A percentile compares a stretch with the other conserved stretches of the same genome.
Evolutionary conservation across 148 eudicot species (phyloP).

Genomic region (Vaccinium macrocarpon): DNA sequence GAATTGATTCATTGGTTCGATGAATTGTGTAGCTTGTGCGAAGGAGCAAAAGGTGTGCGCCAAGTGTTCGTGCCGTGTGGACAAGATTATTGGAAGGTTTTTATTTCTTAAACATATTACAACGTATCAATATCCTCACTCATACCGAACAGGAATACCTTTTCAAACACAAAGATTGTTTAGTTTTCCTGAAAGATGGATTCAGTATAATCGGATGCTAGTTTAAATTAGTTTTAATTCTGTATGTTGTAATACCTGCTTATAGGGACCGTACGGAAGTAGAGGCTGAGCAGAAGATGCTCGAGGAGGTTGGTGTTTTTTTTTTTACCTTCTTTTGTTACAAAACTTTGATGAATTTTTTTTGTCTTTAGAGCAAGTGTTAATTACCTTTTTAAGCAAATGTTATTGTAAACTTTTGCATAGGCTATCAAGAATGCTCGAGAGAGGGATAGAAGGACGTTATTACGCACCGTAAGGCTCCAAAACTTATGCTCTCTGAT

Average conservation of each 20-base stretch:
- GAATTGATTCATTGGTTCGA: neutral
- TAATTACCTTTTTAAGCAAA: neutral
- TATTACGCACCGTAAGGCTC: slow-evolving; percentile 76
- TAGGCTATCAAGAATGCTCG: slow-evolving; percentile 96
- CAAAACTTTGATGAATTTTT: neutral
- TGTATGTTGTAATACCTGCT: neutral
- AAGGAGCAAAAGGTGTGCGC: slow-evolving; percentile 91
- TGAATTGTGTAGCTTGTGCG: slow-evolving; percentile 62
- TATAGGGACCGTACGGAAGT: slow-evolving; percentile 62
- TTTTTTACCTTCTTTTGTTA: neutral
- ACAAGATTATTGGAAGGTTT: slow-evolving; percentile 78
- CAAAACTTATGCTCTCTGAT: neutral
- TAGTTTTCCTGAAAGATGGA: neutral
- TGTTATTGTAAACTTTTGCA: slow-evolving; percentile 1
- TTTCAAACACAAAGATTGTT: neutral
- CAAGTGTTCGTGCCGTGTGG: slow-evolving; percentile 69
- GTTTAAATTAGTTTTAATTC: neutral
- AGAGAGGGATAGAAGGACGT: slow-evolving; percentile 80
- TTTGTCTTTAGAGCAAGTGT: neutral
- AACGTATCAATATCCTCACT: neutral
- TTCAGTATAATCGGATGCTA: neutral
- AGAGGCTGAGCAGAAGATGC: slow-evolving; percentile 82
- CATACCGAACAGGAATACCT: neutral
- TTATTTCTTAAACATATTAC: neutral
- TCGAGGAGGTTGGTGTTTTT: slow-evolving; percentile 56